phyloP scores from a whole-genome alignment of 192 early-diverging fungal genomes.

The Coemansia sp. region DNA sequence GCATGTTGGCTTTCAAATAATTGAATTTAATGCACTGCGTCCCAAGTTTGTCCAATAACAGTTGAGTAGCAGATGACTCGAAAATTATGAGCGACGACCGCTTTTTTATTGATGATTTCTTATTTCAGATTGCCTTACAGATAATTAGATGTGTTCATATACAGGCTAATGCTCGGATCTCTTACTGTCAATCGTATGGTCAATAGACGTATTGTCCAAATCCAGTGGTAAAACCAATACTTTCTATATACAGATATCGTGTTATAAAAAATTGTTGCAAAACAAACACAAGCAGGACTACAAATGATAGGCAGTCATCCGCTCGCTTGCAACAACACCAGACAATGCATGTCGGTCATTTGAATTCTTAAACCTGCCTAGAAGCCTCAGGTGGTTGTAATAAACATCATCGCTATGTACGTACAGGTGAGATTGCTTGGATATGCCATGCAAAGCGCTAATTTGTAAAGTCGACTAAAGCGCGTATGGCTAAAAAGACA shows the following conservation, averaged over 20 bases:
- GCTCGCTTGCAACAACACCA: neutral
- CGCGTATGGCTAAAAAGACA: neutral
- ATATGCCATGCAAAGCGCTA: neutral
- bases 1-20: neutral
- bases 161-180: neutral
- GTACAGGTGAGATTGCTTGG: neutral
- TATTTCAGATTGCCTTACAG: neutral
- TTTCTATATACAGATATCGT: neutral
- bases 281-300: neutral
- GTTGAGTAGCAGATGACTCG: neutral
- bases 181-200: neutral
- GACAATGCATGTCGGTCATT: neutral
- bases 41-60: neutral
- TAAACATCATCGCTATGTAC: neutral
- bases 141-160: neutral
- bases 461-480: neutral
- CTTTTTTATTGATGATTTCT: neutral
- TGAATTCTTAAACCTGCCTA: neutral
- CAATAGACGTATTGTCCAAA: neutral
- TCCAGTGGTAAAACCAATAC: neutral
- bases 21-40: neutral
- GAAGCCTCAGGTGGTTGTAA: neutral
- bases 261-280: neutral
- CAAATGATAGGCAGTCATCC: neutral
- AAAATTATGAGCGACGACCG: neutral